These are phyloP conservation scores for Aureobasidium melanogenum DNA, from an alignment of 2,329 filamentous ascomycete genomes.

Conservation along the genomic window DNA sequence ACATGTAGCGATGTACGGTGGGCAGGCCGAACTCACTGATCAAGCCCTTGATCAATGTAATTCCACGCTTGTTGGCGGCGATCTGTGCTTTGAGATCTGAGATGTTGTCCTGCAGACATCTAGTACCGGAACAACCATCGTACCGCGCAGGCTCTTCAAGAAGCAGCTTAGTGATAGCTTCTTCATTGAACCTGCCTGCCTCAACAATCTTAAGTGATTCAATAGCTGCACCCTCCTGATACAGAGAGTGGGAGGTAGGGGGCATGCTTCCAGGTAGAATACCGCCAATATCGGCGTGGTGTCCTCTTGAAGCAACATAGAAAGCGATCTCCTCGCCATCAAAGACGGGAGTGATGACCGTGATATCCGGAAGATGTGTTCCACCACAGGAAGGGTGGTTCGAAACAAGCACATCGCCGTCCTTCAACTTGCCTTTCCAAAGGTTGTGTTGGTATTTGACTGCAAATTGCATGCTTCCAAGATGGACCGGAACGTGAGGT, in stretches of 20 bases:
- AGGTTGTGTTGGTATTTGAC: slow-evolving; percentile 22
- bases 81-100: slow-evolving; percentile 29
- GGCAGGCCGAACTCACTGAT: slow-evolving; percentile 7
- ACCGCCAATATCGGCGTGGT: slow-evolving; percentile 25
- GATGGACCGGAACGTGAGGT: slow-evolving; percentile 34
- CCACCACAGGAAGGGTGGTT: slow-evolving; percentile 24
- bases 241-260: slow-evolving; percentile 37
- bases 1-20: slow-evolving; percentile 10
- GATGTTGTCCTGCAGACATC: slow-evolving; percentile 27
- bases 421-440: slow-evolving; percentile 17
- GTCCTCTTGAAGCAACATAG: slow-evolving; percentile 23
- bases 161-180: slow-evolving; percentile 16
- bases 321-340: slow-evolving; percentile 19
- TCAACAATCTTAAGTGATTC: slow-evolving; percentile 22
- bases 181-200: slow-evolving; percentile 8
- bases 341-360: slow-evolving; percentile 23
- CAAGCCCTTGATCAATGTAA: slow-evolving; percentile 24
- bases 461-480: slow-evolving; percentile 26
- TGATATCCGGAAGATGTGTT: slow-evolving; percentile 25
- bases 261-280: slow-evolving; percentile 29
- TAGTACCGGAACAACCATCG: slow-evolving; percentile 25
- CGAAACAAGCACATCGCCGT: slow-evolving; percentile 23
- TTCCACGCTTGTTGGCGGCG: slow-evolving; percentile 28
- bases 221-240: slow-evolving; percentile 40
- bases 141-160: slow-evolving; percentile 22